Evolutionary conservation across 768 basidiomycete species (phyloP).

Genomic region (Daedaleopsis sinensis): DNA sequence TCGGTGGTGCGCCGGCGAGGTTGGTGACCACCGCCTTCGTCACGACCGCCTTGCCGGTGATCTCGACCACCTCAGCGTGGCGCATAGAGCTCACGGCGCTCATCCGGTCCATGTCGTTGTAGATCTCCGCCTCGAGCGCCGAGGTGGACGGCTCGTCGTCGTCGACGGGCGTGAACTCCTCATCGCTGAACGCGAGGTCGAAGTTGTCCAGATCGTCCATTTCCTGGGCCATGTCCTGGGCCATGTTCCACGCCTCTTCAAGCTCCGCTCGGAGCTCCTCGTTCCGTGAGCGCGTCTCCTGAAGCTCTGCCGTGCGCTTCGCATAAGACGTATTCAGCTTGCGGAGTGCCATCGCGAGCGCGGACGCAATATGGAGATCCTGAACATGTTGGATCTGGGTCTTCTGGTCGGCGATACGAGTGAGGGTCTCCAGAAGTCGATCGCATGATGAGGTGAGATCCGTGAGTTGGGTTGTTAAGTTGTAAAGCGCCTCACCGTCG

Average conservation of each 20-base stretch:
- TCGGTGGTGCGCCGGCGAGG: not conserved
- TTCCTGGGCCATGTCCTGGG: slow-evolving; percentile 71
- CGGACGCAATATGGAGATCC: slow-evolving; percentile 74
- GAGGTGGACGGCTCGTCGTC: slow-evolving; percentile 9
- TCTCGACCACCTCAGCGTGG: slow-evolving; percentile 38
- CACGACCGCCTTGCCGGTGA: slow-evolving; percentile 42
- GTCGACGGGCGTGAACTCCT: slow-evolving; percentile 13
- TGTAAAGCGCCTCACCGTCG: slow-evolving; percentile 43
- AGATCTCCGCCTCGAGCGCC: slow-evolving; percentile 29
- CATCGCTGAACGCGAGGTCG: slow-evolving; percentile 22
- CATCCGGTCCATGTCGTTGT: slow-evolving; percentile 27
- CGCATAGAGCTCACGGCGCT: slow-evolving; percentile 23
- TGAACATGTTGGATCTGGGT: slow-evolving; percentile 61
- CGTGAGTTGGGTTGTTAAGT: slow-evolving; percentile 59
- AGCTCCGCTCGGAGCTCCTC: slow-evolving; percentile 67
- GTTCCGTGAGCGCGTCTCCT: slow-evolving; percentile 48
- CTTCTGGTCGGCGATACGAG: slow-evolving; percentile 63
- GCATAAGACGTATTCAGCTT: slow-evolving; percentile 81
- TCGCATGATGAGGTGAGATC: slow-evolving; percentile 63
- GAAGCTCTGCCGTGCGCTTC: slow-evolving; percentile 61
- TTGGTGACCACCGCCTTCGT: slow-evolving; percentile 38
- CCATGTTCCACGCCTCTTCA: slow-evolving; percentile 81
- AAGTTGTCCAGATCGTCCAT: slow-evolving; percentile 62
- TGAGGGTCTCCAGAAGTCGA: slow-evolving; percentile 55
- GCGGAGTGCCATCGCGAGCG: slow-evolving; percentile 73